Percentiles rank a stretch among this genome's conserved stretches.
These are phyloP conservation scores for Dactylellina leptospora DNA, from an alignment of 2,329 filamentous ascomycete genomes.

Conservation along the genomic window DNA sequence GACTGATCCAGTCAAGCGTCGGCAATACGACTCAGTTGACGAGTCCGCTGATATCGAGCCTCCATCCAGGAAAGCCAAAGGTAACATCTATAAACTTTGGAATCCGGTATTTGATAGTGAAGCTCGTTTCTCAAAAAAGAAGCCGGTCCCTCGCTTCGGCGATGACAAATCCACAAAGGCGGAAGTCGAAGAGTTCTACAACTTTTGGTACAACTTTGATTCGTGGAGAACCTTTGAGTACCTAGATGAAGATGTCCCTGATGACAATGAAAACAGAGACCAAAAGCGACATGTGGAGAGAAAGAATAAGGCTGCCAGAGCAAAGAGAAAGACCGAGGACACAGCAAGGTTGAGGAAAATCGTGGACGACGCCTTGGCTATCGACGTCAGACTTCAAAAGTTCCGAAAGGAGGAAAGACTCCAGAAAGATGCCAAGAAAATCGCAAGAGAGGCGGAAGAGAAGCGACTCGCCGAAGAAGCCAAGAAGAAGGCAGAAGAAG, in stretches of 20 bases:
- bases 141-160: conserved; percentile 88
- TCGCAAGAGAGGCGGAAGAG: conserved; percentile 90
- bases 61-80: conserved; percentile 90
- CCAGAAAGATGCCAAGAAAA: conserved; percentile 92
- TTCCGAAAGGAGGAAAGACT: conserved; percentile 93
- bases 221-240: conserved; percentile 98
- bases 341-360: conserved; percentile 87
- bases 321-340: conserved; percentile 99
- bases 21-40: conserved; percentile 96
- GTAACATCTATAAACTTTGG: conserved; percentile 97
- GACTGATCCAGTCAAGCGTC: conserved; percentile 86
- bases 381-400: conserved; percentile 95
- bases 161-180: conserved; percentile 84
- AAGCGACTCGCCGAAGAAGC: conserved; percentile 88
- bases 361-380: conserved; percentile 83
- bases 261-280: conserved; percentile 98
- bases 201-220: conserved; percentile 99
- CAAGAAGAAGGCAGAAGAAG: conserved; percentile 81
- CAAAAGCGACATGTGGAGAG: conserved; percentile 98
- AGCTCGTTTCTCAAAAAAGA: conserved; percentile 86
- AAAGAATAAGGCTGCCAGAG: conserved; percentile 96
- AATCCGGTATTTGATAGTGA: conserved; percentile 87
- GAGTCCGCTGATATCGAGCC: conserved; percentile 91
- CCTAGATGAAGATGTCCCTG: conserved; percentile 96
- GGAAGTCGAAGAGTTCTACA: conserved; percentile 95